These are phyloP conservation scores for Cryptosporidium parvum DNA, from an alignment of 169 alveolate species.

Conservation along the genomic window DNA sequence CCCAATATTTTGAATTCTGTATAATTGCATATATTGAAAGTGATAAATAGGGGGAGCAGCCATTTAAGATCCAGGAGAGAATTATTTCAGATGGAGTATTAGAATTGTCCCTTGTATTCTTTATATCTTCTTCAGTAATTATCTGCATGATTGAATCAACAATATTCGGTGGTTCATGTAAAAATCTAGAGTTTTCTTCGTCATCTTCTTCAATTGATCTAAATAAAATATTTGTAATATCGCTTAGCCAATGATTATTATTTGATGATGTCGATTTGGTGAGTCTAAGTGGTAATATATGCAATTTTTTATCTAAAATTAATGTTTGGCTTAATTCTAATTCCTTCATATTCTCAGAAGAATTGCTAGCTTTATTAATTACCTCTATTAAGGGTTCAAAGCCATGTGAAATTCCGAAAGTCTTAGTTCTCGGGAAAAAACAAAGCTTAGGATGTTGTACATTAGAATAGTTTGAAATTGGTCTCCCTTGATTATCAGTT, in stretches of 20 bases:
- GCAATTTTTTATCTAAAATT: slow-evolving; percentile 1
- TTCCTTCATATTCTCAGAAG: background rate
- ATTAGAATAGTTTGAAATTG: slow-evolving; percentile 43
- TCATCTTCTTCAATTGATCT: slow-evolving; percentile 74
- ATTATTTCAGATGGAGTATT: slow-evolving; percentile 48
- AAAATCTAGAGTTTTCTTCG: slow-evolving; percentile 38
- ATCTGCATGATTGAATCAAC: slow-evolving; percentile 38
- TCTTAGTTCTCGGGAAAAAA: slow-evolving; percentile 44
- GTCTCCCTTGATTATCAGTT: slow-evolving; percentile 35
- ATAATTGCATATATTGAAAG: slow-evolving; percentile 48
- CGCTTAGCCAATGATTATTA: slow-evolving; percentile 61
- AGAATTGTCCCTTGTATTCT: background rate
- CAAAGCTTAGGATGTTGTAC: slow-evolving; percentile 51
- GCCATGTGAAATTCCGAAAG: slow-evolving; percentile 61
- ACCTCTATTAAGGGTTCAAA: slow-evolving; percentile 21
- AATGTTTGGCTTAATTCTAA: background rate
- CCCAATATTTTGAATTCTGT: slow-evolving; percentile 23
- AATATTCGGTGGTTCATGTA: slow-evolving; percentile 44
- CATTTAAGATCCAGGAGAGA: slow-evolving; percentile 65
- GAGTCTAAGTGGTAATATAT: background rate
- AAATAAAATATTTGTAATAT: slow-evolving; percentile 59
- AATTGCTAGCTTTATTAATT: background rate
- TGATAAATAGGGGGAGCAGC: slow-evolving; percentile 58
- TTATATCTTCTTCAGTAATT: slow-evolving; percentile 33
- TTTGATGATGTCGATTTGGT: slow-evolving; percentile 13